A percentile compares a stretch with the other conserved stretches of the same genome.
phyloP scores from a whole-genome alignment of 345 rosid genomes.

The Heritiera fomes region DNA sequence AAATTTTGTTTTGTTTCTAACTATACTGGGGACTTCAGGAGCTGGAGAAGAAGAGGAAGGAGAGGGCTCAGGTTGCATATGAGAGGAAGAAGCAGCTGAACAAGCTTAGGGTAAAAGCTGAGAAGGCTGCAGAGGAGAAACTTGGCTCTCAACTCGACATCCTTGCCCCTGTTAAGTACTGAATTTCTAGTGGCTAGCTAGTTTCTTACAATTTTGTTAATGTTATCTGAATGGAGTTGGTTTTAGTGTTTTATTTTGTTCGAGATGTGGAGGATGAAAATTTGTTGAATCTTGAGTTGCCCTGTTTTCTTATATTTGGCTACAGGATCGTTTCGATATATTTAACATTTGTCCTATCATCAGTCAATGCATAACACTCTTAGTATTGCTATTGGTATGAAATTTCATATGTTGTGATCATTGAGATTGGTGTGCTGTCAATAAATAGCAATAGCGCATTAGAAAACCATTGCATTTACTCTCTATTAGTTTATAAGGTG shows the following conservation, averaged over 20 bases:
- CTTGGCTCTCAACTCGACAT: constrained; percentile 69
- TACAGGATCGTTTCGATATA: constrained; percentile 11
- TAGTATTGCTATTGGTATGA: too few relatives aligned
- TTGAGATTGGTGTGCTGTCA: neutral
- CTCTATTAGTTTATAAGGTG: neutral
- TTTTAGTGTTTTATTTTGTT: neutral
- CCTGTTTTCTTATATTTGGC: neutral
- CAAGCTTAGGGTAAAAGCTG: constrained; percentile 78
- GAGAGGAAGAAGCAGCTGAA: constrained; percentile 80
- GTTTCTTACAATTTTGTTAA: constrained; percentile 13
- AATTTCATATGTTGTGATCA: neutral
- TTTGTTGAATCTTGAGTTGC: constrained; percentile 3
- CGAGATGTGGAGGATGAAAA: neutral
- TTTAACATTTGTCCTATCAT: neutral
- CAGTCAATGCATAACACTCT: neutral
- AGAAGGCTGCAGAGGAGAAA: constrained; percentile 74
- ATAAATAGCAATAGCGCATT: neutral
- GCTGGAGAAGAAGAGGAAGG: constrained; percentile 83
- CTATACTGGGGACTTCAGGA: constrained; percentile 40
- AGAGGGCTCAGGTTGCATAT: constrained; percentile 56
- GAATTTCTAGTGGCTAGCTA: constrained; percentile 18
- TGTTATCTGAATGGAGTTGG: neutral
- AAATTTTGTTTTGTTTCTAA: neutral
- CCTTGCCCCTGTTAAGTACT: constrained; percentile 65
- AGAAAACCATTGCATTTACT: neutral